These are phyloP conservation scores for Tephrocybe sp. DNA, from an alignment of 768 basidiomycete species.

Conservation along the genomic window DNA sequence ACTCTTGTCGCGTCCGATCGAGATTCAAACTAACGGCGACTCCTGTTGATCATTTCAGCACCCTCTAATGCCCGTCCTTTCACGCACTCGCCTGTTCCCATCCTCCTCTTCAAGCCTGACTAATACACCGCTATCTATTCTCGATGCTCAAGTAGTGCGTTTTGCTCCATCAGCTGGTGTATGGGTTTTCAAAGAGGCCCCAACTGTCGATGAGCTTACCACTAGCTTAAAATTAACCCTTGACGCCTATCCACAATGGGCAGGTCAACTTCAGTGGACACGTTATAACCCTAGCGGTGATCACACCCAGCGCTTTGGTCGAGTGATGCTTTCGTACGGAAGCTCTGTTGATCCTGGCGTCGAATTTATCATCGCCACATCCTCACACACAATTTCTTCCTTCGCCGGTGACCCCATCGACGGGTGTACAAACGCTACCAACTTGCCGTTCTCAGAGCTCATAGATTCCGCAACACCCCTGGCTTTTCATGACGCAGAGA, in stretches of 20 bases:
- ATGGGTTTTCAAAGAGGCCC: constrained; percentile 24
- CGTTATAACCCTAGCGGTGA: constrained; percentile 12
- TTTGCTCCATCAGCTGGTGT: constrained; percentile 24
- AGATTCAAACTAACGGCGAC: too few species aligned
- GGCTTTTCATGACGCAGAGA: constrained; percentile 20
- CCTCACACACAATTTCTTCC: constrained; percentile 10
- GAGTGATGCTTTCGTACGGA: constrained; percentile 25
- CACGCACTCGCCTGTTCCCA: constrained; percentile 13
- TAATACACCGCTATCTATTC: constrained; percentile 23
- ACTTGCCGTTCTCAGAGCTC: constrained; percentile 12
- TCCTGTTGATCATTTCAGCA: constrained; percentile 4
- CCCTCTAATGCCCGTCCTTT: constrained; percentile 12
- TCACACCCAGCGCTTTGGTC: constrained; percentile 26
- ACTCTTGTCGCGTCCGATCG: too few species aligned
- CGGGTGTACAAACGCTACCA: constrained; percentile 11
- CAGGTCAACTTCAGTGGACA: constrained; percentile 27
- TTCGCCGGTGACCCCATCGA: constrained; percentile 15
- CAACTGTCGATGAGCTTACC: constrained; percentile 8
- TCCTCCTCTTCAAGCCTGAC: constrained; percentile 1
- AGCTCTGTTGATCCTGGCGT: constrained; percentile 26
- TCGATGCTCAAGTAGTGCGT: constrained; percentile 26
- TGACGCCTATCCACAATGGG: constrained; percentile 30
- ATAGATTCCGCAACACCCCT: constrained; percentile 22
- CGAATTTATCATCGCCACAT: constrained; percentile 25
- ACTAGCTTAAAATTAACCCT: constrained; percentile 20